Conservation (phyloP, 164 flowering plant genomes). For the Berberis vulgaris region DNA sequence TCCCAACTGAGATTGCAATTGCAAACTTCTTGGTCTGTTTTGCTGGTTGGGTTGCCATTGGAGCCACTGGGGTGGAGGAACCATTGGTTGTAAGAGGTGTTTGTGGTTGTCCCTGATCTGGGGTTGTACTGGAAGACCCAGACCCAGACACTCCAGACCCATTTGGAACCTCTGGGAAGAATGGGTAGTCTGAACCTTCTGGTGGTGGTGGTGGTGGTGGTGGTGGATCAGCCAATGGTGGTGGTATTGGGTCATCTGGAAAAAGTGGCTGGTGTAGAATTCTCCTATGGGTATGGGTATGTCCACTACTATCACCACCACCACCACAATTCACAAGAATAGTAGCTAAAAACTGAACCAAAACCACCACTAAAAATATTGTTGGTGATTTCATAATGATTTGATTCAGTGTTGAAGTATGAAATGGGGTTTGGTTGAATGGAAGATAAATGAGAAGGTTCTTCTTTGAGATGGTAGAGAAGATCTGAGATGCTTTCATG, state of each 20-base stretch:
- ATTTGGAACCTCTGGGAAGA: conserved; percentile 62
- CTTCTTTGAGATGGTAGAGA: too few relatives aligned
- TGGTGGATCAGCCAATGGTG: conserved; percentile 26
- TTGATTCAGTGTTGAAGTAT: too few relatives aligned
- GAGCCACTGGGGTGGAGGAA: conserved; percentile 20
- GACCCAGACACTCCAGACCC: conserved; percentile 1
- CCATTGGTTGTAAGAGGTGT: conserved; percentile 17
- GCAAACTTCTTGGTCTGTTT: conserved; percentile 53
- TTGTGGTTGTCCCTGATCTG: conserved; percentile 24
- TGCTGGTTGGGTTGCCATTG: conserved; percentile 39
- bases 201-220: conserved; percentile 35
- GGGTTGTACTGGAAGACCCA: background rate
- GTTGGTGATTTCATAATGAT: too few relatives aligned
- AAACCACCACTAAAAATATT: too few relatives aligned
- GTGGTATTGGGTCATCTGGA: conserved; percentile 49
- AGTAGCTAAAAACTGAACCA: too few relatives aligned
- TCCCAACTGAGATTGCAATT: conserved; percentile 63
- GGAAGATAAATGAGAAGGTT: too few relatives aligned
- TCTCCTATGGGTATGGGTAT: conserved; percentile 20
- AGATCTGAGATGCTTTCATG: too few relatives aligned
- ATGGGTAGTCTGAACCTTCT: conserved; percentile 36
- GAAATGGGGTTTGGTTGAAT: too few relatives aligned
- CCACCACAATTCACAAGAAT: too few relatives aligned
- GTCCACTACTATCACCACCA: too few relatives aligned
- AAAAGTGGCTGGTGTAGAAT: conserved; percentile 81